Evolutionary conservation across 371 early-diverging fungal species (phyloP).

Genomic region (Haplosporangium sp.): DNA sequence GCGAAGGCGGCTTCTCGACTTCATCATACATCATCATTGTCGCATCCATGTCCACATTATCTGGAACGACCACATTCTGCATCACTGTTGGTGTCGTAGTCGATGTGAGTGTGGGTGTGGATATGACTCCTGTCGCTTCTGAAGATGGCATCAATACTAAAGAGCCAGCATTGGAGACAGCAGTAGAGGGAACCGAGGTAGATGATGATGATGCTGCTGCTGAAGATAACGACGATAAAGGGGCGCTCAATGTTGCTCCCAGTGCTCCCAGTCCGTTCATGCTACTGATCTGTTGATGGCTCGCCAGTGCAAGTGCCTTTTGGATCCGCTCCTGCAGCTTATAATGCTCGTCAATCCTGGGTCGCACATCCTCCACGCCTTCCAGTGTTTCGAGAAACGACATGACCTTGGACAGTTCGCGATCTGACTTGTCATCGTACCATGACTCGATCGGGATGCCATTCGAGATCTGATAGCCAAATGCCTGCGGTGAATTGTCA

Average conservation of each 20-base stretch:
- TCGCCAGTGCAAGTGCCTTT: slow-evolving; percentile 33
- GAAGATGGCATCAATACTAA: background rate
- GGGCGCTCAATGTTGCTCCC: slow-evolving; percentile 20
- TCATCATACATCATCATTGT: slow-evolving; percentile 37
- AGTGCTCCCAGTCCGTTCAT: slow-evolving; percentile 37
- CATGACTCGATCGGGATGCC: slow-evolving; percentile 78
- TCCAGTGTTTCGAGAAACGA: slow-evolving; percentile 65
- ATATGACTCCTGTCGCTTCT: background rate
- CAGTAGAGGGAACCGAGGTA: background rate
- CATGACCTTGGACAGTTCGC: slow-evolving; percentile 66
- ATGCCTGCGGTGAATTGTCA: slow-evolving; percentile 71
- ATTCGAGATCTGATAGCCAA: slow-evolving; percentile 73
- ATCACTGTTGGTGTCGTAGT: background rate
- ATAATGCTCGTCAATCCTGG: slow-evolving; percentile 63
- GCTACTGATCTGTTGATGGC: slow-evolving; percentile 39
- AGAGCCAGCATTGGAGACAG: background rate
- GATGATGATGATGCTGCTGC: background rate
- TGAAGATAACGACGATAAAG: slow-evolving; percentile 2
- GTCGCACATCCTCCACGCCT: slow-evolving; percentile 72
- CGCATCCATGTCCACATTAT: slow-evolving; percentile 29
- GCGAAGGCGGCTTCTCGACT: slow-evolving; percentile 33
- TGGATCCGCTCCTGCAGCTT: slow-evolving; percentile 49
- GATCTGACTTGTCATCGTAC: slow-evolving; percentile 72
- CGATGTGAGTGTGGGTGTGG: background rate
- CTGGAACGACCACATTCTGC: slow-evolving; percentile 18